Percentiles rank a stretch among this genome's conserved stretches.
These are phyloP conservation scores for Annulohypoxylon nitens DNA, from an alignment of 495 filamentous ascomycete species.

Conservation along the genomic window DNA sequence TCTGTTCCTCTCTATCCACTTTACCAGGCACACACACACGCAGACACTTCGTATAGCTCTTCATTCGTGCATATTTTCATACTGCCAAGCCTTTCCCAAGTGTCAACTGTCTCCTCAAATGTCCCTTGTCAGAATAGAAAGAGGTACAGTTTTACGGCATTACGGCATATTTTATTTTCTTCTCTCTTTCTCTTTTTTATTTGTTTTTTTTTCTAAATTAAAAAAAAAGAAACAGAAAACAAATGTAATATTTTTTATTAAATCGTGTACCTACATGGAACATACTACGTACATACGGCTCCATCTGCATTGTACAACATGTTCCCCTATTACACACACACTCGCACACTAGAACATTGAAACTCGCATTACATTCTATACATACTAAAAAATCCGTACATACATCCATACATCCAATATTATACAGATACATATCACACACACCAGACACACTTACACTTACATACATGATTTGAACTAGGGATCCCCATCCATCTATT, in stretches of 20 bases:
- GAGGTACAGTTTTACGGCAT: neutral
- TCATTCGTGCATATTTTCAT: constrained; percentile 49
- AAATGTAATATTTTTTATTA: neutral
- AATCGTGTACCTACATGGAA: neutral
- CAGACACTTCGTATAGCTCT: constrained; percentile 48
- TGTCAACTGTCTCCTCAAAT: constrained; percentile 34
- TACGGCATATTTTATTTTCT: neutral
- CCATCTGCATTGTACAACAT: constrained; percentile 7
- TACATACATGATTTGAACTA: constrained; percentile 41
- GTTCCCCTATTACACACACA: constrained; percentile 6
- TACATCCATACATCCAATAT: constrained; percentile 1
- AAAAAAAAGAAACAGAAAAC: too few relatives aligned
- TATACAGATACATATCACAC: constrained; percentile 16
- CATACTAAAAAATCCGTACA: constrained; percentile 14
- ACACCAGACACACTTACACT: neutral
- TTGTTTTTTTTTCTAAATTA: neutral
- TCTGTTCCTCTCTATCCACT: constrained; percentile 50
- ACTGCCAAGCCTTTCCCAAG: constrained; percentile 45
- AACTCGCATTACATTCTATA: constrained; percentile 15
- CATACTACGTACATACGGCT: constrained; percentile 5
- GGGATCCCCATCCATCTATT: constrained; percentile 43
- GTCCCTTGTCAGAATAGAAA: constrained; percentile 25
- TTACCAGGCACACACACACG: constrained; percentile 54
- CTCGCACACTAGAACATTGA: neutral
- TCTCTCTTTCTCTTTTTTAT: neutral